Conservation (phyloP, 257 asterid genomes). For the Jasminum sambac region DNA sequence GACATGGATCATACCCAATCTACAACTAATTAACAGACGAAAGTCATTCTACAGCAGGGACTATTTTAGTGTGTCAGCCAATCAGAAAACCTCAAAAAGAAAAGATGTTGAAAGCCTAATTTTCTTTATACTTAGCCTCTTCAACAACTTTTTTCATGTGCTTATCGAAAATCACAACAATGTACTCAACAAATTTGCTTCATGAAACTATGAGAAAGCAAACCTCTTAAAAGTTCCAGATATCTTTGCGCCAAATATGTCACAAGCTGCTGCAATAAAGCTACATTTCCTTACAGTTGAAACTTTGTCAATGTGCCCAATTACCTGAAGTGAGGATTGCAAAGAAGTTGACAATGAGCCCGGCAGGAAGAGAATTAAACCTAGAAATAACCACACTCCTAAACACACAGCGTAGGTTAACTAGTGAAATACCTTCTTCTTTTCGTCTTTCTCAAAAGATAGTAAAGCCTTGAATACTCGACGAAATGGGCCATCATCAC, state of each 20-base stretch:
- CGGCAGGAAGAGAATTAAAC: conserved; percentile 11
- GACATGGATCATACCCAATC: not conserved
- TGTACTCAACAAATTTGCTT: not conserved
- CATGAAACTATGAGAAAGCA: conserved; percentile 24
- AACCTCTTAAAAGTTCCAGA: conserved; percentile 94
- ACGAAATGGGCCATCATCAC: conserved; percentile 75
- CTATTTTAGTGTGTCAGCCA: not conserved
- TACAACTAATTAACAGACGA: not conserved
- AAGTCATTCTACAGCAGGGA: not conserved
- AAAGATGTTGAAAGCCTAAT: not conserved
- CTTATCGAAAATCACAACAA: conserved; percentile 18
- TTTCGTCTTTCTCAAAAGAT: conserved; percentile 83
- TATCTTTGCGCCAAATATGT: conserved; percentile 83
- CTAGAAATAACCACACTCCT: conserved; percentile 10
- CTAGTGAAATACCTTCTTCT: conserved; percentile 60
- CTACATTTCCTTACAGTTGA: conserved; percentile 81
- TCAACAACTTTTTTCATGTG: conserved; percentile 15
- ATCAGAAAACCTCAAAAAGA: not conserved
- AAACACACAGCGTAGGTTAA: conserved; percentile 19
- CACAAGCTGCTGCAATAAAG: conserved; percentile 82
- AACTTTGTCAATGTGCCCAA: conserved; percentile 84
- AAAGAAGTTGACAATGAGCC: conserved; percentile 20
- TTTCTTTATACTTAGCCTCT: not conserved
- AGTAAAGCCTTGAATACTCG: conserved; percentile 82
- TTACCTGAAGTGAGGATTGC: conserved; percentile 53